Base-by-base conservation (phyloP, 164 flowering plant genomes). In the Nymphaea colorata region DNA sequence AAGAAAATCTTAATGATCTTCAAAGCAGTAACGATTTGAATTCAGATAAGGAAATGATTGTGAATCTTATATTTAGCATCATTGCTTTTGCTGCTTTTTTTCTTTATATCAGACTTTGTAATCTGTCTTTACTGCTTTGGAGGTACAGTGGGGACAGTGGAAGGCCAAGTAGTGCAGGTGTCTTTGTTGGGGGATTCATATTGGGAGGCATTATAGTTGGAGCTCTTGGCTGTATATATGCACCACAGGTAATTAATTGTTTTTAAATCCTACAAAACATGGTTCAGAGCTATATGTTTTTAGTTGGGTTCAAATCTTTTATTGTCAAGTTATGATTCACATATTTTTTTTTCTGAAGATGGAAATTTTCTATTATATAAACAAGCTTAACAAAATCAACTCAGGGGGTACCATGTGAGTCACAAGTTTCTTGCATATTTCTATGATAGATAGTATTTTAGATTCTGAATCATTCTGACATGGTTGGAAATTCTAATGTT, bases 141-240 rank as follows among this genome's bases (percentile, higher is more conserved):
- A 42, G 64, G 61, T 72, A 16, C 82, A 86, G 92, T 64, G 87
- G 69, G 18, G 72, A 83, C 74, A 81, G 75, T 70, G 91, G 86
- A 73, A 75, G 85, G 71, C 65, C 89, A 69, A 79, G 77, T 76
- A 79, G 80, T 76, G 81, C 86, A 68, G 68, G 91, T 79, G 67
- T 83, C 65, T 91, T 94, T 73, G 82, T 91, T 65, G 88, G 99
- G 66, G 99, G 98, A 73, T 94, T 94, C 76, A 78, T 94, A 61
- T 72, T 94, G 79, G 99, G 99, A 78, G 98, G 99, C 79, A 43
- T 91, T 12, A 76, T 94, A 8, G 87, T 87, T 59, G 98, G 96
- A 68, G 72, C 98, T n/a, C 91, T 94, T 43, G 96, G 96, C 42
- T 84, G 87, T 75, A 84, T 88, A 18, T 94, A 80, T 83, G 99